phyloP scores from a whole-genome alignment of 1,139 yeast species.

The Suhomyces ambrosiae region DNA sequence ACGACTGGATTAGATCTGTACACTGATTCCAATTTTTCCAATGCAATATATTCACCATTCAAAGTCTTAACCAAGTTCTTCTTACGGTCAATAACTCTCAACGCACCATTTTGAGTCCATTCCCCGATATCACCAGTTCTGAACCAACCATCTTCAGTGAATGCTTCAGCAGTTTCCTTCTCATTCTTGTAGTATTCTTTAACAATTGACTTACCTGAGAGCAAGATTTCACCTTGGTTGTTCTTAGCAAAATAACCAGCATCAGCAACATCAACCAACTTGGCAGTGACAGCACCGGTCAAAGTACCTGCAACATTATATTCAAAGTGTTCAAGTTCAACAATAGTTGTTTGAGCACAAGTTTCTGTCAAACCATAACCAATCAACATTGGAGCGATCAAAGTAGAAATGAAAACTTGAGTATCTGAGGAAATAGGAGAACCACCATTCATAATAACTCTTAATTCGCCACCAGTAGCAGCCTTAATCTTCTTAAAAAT shows the following conservation, averaged over 20 bases:
- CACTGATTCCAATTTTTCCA: constrained; percentile 84
- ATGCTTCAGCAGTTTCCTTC: constrained; percentile 76
- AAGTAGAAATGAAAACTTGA: constrained; percentile 76
- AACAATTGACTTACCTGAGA: constrained; percentile 74
- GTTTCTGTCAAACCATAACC: constrained; percentile 99
- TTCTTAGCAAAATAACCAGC: constrained; percentile 91
- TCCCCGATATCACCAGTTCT: constrained; percentile 97
- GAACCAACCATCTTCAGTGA: constrained; percentile 91
- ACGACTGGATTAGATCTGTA: constrained; percentile 85
- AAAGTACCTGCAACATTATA: constrained; percentile 80
- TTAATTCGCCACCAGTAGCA: constrained; percentile 92
- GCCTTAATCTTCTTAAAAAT: constrained; percentile 87
- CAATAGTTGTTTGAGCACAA: constrained; percentile 80
- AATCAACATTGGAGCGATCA: constrained; percentile 84
- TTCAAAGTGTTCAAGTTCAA: constrained; percentile 66
- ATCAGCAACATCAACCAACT: constrained; percentile 88
- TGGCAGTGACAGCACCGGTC: constrained; percentile 80
- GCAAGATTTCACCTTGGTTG: constrained; percentile 89
- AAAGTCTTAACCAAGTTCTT: constrained; percentile 94
- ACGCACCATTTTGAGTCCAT: constrained; percentile 80
- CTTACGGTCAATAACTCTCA: constrained; percentile 88
- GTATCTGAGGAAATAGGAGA: constrained; percentile 86
- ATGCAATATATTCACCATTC: constrained; percentile 97
- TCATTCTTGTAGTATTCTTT: constrained; percentile 81
- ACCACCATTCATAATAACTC: constrained; percentile 85